Evolutionary conservation across 2,329 filamentous ascomycete genomes (phyloP).

Genomic region (Herpotrichia juniperi): DNA sequence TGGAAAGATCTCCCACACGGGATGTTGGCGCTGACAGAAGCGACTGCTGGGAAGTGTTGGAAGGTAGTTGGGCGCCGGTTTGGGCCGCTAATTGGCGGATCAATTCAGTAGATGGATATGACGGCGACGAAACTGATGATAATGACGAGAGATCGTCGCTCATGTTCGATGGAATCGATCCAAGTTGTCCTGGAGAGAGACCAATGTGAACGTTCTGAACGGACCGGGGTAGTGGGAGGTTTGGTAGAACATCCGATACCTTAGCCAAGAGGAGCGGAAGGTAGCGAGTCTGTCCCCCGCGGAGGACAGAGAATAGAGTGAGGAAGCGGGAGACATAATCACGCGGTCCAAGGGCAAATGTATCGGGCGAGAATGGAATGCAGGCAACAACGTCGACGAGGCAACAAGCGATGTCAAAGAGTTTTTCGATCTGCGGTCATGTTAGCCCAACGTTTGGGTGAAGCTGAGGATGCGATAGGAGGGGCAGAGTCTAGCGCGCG

Average conservation of each 20-base stretch:
- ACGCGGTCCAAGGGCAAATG: slow-evolving; percentile 65
- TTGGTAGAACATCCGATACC: slow-evolving; percentile 72
- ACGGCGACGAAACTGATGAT: slow-evolving; percentile 31
- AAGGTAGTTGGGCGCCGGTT: slow-evolving; percentile 42
- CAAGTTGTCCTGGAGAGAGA: slow-evolving; percentile 28
- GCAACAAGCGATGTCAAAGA: slow-evolving; percentile 77
- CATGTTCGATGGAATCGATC: slow-evolving; percentile 37
- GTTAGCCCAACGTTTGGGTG: slow-evolving; percentile 28
- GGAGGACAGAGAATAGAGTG: slow-evolving; percentile 70
- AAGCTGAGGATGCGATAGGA: slow-evolving; percentile 14
- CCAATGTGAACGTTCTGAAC: slow-evolving; percentile 37
- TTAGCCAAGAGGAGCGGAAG: slow-evolving; percentile 78
- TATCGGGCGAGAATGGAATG: slow-evolving; percentile 59
- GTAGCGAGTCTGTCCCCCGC: slow-evolving; percentile 78
- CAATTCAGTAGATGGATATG: slow-evolving; percentile 40
- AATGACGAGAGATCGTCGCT: slow-evolving; percentile 34
- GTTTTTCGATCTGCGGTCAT: slow-evolving; percentile 70
- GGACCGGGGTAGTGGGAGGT: slow-evolving; percentile 43
- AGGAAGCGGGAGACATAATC: slow-evolving; percentile 74
- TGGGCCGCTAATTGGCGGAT: slow-evolving; percentile 44
- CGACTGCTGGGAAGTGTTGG: slow-evolving; percentile 37
- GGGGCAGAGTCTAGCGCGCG: slow-evolving; percentile 16
- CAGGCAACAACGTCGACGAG: slow-evolving; percentile 75
- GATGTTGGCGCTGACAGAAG: slow-evolving; percentile 36
- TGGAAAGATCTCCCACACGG: slow-evolving; percentile 41